A percentile compares a stretch with the other conserved stretches of the same genome.
These are phyloP conservation scores for Veloporphyrellus conicus DNA, from an alignment of 1,284 basidiomycete species.

Conservation along the genomic window DNA sequence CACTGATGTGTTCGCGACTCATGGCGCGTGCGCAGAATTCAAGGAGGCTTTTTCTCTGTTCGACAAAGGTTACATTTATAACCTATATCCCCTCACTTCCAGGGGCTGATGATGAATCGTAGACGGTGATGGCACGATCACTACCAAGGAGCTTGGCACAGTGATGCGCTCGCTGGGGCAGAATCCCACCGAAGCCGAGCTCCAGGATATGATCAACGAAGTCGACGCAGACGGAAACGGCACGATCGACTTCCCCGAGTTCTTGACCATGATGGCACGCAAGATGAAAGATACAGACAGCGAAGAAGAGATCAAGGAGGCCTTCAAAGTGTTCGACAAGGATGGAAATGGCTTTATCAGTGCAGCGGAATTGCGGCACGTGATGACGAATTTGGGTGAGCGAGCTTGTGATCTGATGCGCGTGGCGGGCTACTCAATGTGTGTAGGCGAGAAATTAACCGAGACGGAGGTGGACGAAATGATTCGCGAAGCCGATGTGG, in stretches of 20 bases:
- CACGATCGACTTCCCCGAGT: slow-evolving; percentile 94
- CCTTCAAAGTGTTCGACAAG: slow-evolving; percentile 83
- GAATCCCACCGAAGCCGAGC: slow-evolving; percentile 93
- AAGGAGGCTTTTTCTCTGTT: slow-evolving; percentile 94
- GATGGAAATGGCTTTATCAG: slow-evolving; percentile 80
- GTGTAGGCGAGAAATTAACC: slow-evolving; percentile 82
- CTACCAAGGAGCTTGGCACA: slow-evolving; percentile 90
- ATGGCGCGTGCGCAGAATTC: slow-evolving; percentile 49
- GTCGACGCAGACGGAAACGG: slow-evolving; percentile 79
- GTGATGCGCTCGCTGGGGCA: slow-evolving; percentile 97
- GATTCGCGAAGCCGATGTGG: slow-evolving; percentile 97
- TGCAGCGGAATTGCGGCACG: slow-evolving; percentile 80
- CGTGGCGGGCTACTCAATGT: slow-evolving; percentile 10
- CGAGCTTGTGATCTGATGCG: not conserved
- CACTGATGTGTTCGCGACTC: slow-evolving; percentile 19
- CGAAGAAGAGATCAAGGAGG: slow-evolving; percentile 73
- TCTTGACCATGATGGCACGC: slow-evolving; percentile 94
- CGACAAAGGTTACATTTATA: slow-evolving; percentile 69
- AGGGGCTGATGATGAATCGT: slow-evolving; percentile 21
- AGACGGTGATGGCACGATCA: slow-evolving; percentile 98
- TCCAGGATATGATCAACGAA: slow-evolving; percentile 97
- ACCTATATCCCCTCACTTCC: slow-evolving; percentile 9
- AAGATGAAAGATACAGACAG: slow-evolving; percentile 93
- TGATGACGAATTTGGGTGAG: slow-evolving; percentile 89
- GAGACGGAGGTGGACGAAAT: slow-evolving; percentile 96